Percentiles rank a stretch among this genome's conserved stretches.
Evolutionary conservation across 2,329 filamentous ascomycete genomes (phyloP).

Genomic region (Helminthosporium solani): DNA sequence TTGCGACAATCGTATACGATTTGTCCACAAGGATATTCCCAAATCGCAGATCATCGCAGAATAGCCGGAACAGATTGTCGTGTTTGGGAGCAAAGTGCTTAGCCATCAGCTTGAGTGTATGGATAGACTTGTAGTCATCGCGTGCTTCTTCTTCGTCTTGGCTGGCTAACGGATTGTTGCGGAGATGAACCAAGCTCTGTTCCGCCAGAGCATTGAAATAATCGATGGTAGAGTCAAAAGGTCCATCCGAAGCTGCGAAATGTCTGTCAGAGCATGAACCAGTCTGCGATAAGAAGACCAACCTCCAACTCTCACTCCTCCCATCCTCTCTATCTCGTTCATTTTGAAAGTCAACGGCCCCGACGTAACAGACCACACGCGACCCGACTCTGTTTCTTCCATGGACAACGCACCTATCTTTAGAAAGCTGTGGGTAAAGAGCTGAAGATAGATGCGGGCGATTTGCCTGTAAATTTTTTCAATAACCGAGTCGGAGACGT

Average conservation of each 20-base stretch:
- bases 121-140: too few relatives aligned
- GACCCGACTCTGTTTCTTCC: constrained; percentile 20
- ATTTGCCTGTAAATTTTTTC: constrained; percentile 44
- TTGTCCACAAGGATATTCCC: constrained; percentile 43
- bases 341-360: constrained; percentile 13
- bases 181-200: too few relatives aligned
- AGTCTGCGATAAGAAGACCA: too few relatives aligned
- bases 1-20: constrained; percentile 34
- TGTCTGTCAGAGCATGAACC: too few relatives aligned
- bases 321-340: constrained; percentile 6
- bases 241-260: too few relatives aligned
- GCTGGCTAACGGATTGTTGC: too few relatives aligned
- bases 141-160: constrained; percentile 23
- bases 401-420: constrained; percentile 42
- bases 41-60: constrained; percentile 43
- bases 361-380: constrained; percentile 28
- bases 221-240: too few relatives aligned
- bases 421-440: constrained; percentile 38
- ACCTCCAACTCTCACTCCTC: neutral
- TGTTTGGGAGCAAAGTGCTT: constrained; percentile 13
- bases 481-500: constrained; percentile 38
- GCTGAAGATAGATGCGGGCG: constrained; percentile 45
- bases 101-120: too few relatives aligned
- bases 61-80: constrained; percentile 19
- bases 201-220: too few relatives aligned